Evolutionary conservation across 2,329 filamentous ascomycete genomes (phyloP).

Genomic region (Diaporthe australafricana): DNA sequence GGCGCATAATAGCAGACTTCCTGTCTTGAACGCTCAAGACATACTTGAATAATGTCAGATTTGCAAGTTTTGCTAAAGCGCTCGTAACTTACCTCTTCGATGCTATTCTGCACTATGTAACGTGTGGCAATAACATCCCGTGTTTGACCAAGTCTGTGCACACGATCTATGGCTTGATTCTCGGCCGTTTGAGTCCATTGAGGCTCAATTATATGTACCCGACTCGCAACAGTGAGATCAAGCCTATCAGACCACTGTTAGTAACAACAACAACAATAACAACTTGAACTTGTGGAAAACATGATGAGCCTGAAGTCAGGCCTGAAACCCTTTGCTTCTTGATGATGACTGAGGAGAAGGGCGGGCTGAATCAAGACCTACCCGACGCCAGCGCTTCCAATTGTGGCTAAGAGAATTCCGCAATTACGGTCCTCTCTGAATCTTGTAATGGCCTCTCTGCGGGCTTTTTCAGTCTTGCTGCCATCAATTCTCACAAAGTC

Average conservation of each 20-base stretch:
- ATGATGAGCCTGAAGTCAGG: neutral
- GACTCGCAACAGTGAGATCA: neutral
- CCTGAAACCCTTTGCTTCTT: neutral
- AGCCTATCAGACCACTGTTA: neutral
- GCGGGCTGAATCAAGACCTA: neutral
- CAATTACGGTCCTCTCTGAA: neutral
- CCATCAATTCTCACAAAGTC: neutral
- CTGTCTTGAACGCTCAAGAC: conserved; percentile 1
- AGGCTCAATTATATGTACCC: neutral
- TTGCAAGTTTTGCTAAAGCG: neutral
- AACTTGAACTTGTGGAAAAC: neutral
- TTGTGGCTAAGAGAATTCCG: neutral
- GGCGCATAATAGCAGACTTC: neutral
- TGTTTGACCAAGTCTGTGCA: neutral
- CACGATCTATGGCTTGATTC: neutral
- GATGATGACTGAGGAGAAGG: fast-evolving
- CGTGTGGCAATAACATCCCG: neutral
- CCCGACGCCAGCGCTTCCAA: conserved; percentile 17
- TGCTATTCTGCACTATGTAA: neutral
- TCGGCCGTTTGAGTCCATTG: neutral
- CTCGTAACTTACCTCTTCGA: neutral
- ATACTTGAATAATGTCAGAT: neutral
- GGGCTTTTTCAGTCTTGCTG: neutral
- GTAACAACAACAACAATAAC: neutral
- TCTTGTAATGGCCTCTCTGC: neutral